Base-by-base conservation (phyloP, 495 filamentous ascomycete species). In the Aspergillus ostianus region DNA sequence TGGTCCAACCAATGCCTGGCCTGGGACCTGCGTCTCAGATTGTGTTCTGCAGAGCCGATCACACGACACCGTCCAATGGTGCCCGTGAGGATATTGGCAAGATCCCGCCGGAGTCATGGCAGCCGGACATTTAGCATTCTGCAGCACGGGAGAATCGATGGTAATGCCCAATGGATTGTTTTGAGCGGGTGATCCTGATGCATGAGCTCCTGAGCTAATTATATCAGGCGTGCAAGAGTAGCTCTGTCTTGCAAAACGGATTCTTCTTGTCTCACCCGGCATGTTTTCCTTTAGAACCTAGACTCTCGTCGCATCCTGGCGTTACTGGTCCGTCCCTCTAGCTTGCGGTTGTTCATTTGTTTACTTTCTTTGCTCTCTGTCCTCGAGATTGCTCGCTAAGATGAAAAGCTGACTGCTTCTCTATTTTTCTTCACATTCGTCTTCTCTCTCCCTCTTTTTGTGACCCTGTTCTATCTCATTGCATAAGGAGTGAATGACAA, bases 161-260 rank as follows among this genome's bases (percentile, higher is more conserved):
- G 15, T 13, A 55, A 18, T 56, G 44, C 53, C 45, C 51, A 54
- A 54, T 54, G 0, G 18, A 20, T 41, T 20, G 19, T 8, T 4
- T 54, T 4, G 4, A 44, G 53, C 12, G 27, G 36, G 19, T 56
- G 53, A 46, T 20, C 30, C n/a, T 54, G 51, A 44, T 54, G 41
- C 48, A 46, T 51, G 32, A 51, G 29, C 32, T 58, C 27, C 49
- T 30, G 26, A 47, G 55, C 53, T 55, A 56, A 56, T 51, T 51
- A 57, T 51, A 57, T 36, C 41, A 13, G 47, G 7, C 26, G 27
- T 50, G 51, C 18, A 30, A 41, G 36, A 15, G 13, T 12, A 54
- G 30, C 51, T 54, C 10, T 41, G 36, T 13, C 36, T 41, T 41
- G 36, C 36, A 41, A 12, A 41, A 2, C 2, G 36, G 36, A 41